Evolutionary conservation across 177 flowering plant genomes (phyloP).

Genomic region (Vitis hybrid): DNA sequence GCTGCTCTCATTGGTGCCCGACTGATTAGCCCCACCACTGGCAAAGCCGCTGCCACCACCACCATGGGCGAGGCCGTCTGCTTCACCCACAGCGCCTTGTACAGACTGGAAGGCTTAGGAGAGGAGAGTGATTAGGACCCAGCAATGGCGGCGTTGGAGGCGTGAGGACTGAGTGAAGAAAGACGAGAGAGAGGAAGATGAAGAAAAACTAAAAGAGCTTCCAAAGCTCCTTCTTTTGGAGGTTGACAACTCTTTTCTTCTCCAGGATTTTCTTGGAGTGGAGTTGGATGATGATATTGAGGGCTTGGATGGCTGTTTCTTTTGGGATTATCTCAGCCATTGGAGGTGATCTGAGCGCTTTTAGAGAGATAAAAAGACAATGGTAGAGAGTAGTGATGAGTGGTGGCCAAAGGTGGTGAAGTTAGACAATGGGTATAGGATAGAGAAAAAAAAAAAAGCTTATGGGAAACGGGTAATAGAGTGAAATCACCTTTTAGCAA

Average conservation of each 20-base stretch:
- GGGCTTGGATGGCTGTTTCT: slow-evolving; percentile 73
- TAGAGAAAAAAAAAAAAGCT: too few relatives aligned
- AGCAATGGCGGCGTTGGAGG: slow-evolving; percentile 85
- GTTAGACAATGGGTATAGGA: too few relatives aligned
- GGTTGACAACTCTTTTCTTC: slow-evolving; percentile 82
- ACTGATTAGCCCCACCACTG: too few relatives aligned
- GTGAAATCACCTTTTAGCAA: too few relatives aligned
- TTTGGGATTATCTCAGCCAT: slow-evolving; percentile 51
- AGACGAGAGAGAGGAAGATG: slow-evolving; percentile 59
- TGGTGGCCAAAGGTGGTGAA: too few relatives aligned
- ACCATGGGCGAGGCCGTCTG: too few relatives aligned
- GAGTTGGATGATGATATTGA: slow-evolving; percentile 91
- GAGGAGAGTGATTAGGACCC: slow-evolving; percentile 81
- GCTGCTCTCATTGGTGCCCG: too few relatives aligned
- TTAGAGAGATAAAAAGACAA: background rate
- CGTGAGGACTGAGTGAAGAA: slow-evolving; percentile 46
- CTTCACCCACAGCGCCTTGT: too few relatives aligned
- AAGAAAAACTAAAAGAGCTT: slow-evolving; percentile 75
- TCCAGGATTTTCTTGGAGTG: slow-evolving; percentile 97
- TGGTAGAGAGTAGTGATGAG: background rate
- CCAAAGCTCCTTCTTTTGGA: slow-evolving; percentile 85
- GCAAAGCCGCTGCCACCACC: too few relatives aligned
- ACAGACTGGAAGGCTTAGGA: slow-evolving; percentile 34
- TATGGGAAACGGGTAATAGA: too few relatives aligned
- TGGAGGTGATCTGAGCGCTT: slow-evolving; percentile 3